Evolutionary conservation across 805 yeast species (phyloP).

Genomic region (Zygoascus ofunaensis): DNA sequence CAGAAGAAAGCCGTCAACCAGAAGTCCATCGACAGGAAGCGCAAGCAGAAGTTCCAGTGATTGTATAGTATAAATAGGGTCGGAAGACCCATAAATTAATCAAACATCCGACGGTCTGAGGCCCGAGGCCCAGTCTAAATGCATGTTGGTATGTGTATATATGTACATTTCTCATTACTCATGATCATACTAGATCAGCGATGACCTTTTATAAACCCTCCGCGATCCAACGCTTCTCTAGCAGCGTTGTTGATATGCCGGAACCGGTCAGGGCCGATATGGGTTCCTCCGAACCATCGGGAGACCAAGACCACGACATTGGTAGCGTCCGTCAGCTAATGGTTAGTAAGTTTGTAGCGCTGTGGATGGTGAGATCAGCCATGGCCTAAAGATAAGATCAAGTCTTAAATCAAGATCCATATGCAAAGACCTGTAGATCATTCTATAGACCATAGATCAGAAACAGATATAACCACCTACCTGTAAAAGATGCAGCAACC

Average conservation of each 20-base stretch:
- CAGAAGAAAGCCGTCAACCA: too few relatives aligned
- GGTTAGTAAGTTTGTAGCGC: not conserved
- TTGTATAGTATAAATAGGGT: too few relatives aligned
- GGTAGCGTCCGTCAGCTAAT: conserved; percentile 49
- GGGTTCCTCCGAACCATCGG: conserved; percentile 90
- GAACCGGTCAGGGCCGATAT: conserved; percentile 82
- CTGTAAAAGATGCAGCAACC: conserved; percentile 69
- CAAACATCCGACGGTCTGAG: too few relatives aligned
- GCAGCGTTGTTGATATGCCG: conserved; percentile 87
- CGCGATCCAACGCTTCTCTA: conserved; percentile 68
- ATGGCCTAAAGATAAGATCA: not conserved
- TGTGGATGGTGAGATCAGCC: not conserved
- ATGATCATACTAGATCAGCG: not conserved
- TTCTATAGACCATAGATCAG: not conserved
- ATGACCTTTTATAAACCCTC: conserved; percentile 37
- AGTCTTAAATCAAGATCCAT: not conserved
- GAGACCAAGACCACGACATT: conserved; percentile 79
- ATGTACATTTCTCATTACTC: too few relatives aligned
- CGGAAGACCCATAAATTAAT: too few relatives aligned
- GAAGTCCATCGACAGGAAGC: too few relatives aligned
- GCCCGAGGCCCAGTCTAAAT: too few relatives aligned
- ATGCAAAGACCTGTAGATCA: not conserved
- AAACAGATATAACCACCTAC: conserved; percentile 28
- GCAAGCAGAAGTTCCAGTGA: too few relatives aligned
- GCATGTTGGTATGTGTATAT: too few relatives aligned